Conservation (phyloP, 805 yeast species). For the Saccharomycopsis capsularis region DNA sequence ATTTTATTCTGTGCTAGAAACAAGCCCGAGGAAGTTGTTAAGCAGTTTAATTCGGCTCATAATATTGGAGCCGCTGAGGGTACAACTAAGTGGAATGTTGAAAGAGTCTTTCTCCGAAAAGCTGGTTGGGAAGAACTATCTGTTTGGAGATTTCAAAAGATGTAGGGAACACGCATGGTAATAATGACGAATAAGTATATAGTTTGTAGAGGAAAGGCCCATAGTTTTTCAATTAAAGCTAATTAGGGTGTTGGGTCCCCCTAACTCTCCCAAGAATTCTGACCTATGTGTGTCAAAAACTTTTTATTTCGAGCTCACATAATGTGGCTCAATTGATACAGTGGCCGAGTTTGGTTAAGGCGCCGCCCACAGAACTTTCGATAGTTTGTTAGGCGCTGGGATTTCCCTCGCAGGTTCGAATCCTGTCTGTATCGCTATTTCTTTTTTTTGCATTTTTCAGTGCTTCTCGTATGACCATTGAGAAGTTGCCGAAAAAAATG, state of each 20-base stretch:
- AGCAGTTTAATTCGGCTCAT: conserved; percentile 32
- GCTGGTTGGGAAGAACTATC: conserved; percentile 96
- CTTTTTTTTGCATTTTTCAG: conserved; percentile 22
- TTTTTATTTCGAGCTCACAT: not conserved
- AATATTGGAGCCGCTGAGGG: conserved; percentile 22
- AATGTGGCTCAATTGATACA: conserved; percentile 9
- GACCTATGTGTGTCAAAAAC: no score
- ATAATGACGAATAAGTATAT: no score
- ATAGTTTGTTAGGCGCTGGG: conserved; percentile 20
- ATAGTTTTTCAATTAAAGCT: no score
- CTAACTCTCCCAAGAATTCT: no score
- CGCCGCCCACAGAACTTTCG: conserved; percentile 20
- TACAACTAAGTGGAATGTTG: conserved; percentile 44
- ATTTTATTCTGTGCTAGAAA: conserved; percentile 89
- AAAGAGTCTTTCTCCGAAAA: conserved; percentile 54
- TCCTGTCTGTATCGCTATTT: conserved; percentile 45
- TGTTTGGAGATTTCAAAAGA: conserved; percentile 50
- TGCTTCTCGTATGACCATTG: not conserved
- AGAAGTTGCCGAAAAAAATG: no score
- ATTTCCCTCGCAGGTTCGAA: conserved; percentile 43
- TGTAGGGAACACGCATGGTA: no score
- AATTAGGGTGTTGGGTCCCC: no score
- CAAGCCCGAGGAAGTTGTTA: conserved; percentile 57
- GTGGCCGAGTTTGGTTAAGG: conserved; percentile 23
- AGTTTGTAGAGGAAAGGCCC: no score